phyloP scores from a whole-genome alignment of 2,329 filamentous ascomycete genomes.

The Talaromyces sp. region DNA sequence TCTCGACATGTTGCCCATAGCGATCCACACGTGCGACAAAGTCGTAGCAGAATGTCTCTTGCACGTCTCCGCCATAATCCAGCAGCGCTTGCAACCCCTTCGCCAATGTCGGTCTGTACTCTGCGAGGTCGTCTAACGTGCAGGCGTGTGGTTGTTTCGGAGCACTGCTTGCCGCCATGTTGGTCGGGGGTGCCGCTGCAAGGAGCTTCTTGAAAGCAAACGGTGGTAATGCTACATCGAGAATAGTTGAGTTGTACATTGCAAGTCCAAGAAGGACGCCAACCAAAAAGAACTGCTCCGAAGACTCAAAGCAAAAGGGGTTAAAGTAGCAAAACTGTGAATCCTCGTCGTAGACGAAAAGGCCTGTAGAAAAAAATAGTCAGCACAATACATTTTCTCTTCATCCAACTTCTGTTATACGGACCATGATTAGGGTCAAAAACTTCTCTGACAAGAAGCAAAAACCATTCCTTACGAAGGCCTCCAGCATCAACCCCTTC shows the following conservation, averaged over 20 bases:
- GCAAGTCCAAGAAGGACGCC: conserved; percentile 82
- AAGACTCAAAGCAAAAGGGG: conserved; percentile 80
- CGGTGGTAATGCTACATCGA: conserved; percentile 80
- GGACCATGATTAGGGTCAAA: conserved; percentile 85
- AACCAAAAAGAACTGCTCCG: conserved; percentile 86
- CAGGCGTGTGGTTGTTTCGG: conserved; percentile 60
- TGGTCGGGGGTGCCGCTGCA: conserved; percentile 63
- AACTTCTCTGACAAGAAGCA: conserved; percentile 79
- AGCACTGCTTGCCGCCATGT: conserved; percentile 52
- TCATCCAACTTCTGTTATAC: conserved; percentile 21
- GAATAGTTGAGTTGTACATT: conserved; percentile 91
- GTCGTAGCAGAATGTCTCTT: conserved; percentile 72
- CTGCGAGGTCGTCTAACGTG: conserved; percentile 73
- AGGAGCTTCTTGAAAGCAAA: conserved; percentile 87
- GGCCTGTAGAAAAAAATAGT: conserved; percentile 47
- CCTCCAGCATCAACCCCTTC: conserved; percentile 89
- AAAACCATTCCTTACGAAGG: conserved; percentile 89
- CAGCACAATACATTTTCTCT: neutral
- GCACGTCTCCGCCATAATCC: conserved; percentile 78
- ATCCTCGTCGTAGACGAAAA: conserved; percentile 89
- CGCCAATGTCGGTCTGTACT: conserved; percentile 72
- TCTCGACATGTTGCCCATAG: conserved; percentile 62
- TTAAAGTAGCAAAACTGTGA: conserved; percentile 93
- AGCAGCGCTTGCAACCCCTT: conserved; percentile 69
- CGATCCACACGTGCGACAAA: conserved; percentile 73